A percentile compares a stretch with the other conserved stretches of the same genome.
phyloP scores from a whole-genome alignment of 2,329 filamentous ascomycete genomes.

The Clonostachys byssicola region DNA sequence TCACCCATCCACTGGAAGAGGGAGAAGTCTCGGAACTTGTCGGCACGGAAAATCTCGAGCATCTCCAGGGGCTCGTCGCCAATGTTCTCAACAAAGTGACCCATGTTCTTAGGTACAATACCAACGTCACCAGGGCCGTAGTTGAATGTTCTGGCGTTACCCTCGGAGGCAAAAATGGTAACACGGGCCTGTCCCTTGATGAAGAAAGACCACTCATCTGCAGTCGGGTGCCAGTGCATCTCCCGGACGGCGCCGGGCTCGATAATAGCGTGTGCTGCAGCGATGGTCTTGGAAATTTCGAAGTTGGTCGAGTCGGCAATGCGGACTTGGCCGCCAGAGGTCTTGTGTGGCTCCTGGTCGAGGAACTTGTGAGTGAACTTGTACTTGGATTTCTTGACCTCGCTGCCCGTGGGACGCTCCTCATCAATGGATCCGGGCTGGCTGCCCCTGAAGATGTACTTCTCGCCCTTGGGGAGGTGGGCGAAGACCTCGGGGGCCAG shows the following conservation, averaged over 20 bases:
- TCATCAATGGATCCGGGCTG: constrained; percentile 60
- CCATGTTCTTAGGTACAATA: constrained; percentile 73
- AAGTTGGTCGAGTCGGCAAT: constrained; percentile 77
- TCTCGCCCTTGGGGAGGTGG: constrained; percentile 61
- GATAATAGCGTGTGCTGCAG: constrained; percentile 68
- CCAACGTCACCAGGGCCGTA: constrained; percentile 72
- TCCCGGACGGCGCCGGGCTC: constrained; percentile 69
- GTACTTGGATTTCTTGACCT: constrained; percentile 62
- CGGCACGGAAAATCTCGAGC: constrained; percentile 69
- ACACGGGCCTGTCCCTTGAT: constrained; percentile 67
- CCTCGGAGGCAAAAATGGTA: constrained; percentile 69
- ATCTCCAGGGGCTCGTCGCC: constrained; percentile 73
- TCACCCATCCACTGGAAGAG: constrained; percentile 74
- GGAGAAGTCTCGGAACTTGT: constrained; percentile 69
- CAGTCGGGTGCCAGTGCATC: constrained; percentile 80
- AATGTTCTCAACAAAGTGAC: constrained; percentile 79
- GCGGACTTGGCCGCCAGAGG: constrained; percentile 66
- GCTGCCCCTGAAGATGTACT: constrained; percentile 75
- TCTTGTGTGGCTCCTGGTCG: constrained; percentile 61
- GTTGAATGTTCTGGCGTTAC: constrained; percentile 70
- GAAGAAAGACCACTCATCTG: constrained; percentile 81
- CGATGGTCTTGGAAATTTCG: constrained; percentile 67
- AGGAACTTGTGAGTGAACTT: constrained; percentile 71
- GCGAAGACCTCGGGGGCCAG: constrained; percentile 67
- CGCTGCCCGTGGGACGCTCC: constrained; percentile 56